Evolutionary conservation across 2,329 filamentous ascomycete species (phyloP).

Genomic region (Ophiosphaerella korrae): DNA sequence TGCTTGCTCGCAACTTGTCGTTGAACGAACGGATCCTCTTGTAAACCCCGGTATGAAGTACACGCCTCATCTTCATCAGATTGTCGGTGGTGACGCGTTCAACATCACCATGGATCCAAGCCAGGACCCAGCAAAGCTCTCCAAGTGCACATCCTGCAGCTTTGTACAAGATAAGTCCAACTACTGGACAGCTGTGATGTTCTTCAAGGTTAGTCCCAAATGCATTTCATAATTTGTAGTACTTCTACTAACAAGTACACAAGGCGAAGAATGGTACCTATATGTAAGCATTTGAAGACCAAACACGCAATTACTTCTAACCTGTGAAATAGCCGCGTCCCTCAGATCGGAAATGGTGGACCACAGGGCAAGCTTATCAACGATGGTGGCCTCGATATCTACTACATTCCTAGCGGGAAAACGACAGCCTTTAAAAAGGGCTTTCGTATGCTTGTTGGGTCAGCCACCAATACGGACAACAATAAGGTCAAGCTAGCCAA

Average conservation of each 20-base stretch:
- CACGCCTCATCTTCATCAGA: slow-evolving; percentile 44
- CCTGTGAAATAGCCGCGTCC: not conserved
- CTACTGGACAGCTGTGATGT: slow-evolving; percentile 46
- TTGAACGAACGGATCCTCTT: slow-evolving; percentile 41
- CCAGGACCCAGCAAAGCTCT: slow-evolving; percentile 27
- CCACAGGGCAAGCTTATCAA: slow-evolving; percentile 43
- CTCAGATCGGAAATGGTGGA: slow-evolving; percentile 37
- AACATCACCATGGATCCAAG: slow-evolving; percentile 42
- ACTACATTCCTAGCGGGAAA: slow-evolving; percentile 44
- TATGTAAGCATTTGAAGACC: slow-evolving; percentile 11
- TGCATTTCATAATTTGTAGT: too few species aligned
- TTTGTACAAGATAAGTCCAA: slow-evolving; percentile 42
- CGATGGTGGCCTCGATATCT: slow-evolving; percentile 42
- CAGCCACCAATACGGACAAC: slow-evolving; percentile 37
- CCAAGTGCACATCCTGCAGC: slow-evolving; percentile 41
- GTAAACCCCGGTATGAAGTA: slow-evolving; percentile 43
- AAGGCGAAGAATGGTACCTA: slow-evolving; percentile 38
- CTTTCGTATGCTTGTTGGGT: slow-evolving; percentile 43
- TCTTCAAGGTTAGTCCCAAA: slow-evolving; percentile 28
- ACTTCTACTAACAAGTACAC: too few species aligned
- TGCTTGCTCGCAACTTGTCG: slow-evolving; percentile 43
- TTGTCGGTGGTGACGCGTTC: slow-evolving; percentile 41
- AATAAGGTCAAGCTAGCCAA: slow-evolving; percentile 34
- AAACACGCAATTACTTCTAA: not conserved
- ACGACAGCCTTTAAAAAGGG: slow-evolving; percentile 44